Conservation (phyloP, 371 early-diverging fungal genomes). For the Apophysomyces variabilis region DNA sequence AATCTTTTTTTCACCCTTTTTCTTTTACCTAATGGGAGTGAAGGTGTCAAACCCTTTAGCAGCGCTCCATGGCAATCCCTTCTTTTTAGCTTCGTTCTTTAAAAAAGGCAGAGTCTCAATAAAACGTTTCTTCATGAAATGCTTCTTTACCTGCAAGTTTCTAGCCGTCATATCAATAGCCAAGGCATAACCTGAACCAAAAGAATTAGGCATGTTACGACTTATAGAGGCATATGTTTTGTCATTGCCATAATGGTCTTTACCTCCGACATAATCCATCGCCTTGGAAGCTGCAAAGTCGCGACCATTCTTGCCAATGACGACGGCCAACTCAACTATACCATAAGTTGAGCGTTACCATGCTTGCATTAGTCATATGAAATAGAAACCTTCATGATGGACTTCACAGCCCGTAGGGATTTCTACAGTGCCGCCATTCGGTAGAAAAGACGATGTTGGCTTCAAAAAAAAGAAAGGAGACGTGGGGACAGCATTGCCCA, state of each 20-base stretch:
- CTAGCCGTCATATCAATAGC: constrained; percentile 94
- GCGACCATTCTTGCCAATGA: constrained; percentile 85
- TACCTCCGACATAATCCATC: constrained; percentile 68
- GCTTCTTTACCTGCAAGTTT: constrained; percentile 68
- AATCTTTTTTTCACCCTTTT: no score
- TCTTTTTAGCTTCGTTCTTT: constrained; percentile 80
- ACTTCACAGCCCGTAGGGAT: constrained; percentile 81
- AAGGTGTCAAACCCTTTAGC: constrained; percentile 97
- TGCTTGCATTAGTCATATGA: neutral
- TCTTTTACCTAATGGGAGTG: constrained; percentile 77
- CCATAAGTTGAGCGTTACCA: neutral
- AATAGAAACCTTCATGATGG: constrained; percentile 80
- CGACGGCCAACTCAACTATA: constrained; percentile 88
- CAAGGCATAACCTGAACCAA: constrained; percentile 77
- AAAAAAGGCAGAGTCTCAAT: neutral
- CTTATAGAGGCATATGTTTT: neutral
- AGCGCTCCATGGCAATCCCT: constrained; percentile 89
- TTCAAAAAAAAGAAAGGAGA: constrained; percentile 94
- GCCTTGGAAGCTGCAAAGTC: constrained; percentile 74
- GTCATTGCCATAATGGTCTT: neutral
- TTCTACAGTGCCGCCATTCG: constrained; percentile 75
- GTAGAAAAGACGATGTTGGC: constrained; percentile 87
- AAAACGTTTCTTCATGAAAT: neutral
- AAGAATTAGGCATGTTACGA: constrained; percentile 1
- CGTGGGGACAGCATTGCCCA: constrained; percentile 89